phyloP scores from a whole-genome alignment of 768 basidiomycete genomes.

The Galerina marginata region DNA sequence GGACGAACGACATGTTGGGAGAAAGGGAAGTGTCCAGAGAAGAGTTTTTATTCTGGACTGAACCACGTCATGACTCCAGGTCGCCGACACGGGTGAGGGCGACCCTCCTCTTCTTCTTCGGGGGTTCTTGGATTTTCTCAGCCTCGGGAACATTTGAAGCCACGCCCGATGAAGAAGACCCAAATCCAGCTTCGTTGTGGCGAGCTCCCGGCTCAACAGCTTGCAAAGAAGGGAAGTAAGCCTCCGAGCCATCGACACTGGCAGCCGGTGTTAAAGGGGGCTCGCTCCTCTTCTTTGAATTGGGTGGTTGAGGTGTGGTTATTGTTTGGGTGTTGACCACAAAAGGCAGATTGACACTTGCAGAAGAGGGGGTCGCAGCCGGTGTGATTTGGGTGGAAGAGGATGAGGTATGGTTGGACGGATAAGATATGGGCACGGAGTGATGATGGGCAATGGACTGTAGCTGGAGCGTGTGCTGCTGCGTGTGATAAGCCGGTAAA shows the following conservation, averaged over 20 bases:
- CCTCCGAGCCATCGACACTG: slow-evolving; percentile 51
- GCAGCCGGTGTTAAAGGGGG: slow-evolving; percentile 55
- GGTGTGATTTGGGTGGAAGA: slow-evolving; percentile 41
- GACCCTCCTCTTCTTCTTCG: slow-evolving; percentile 88
- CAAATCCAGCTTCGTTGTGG: slow-evolving; percentile 3
- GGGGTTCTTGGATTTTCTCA: slow-evolving; percentile 55
- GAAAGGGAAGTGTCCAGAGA: background rate
- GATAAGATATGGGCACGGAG: slow-evolving; percentile 63
- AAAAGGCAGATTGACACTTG: slow-evolving; percentile 35
- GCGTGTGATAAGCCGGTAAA: slow-evolving; percentile 84
- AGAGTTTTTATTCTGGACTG: background rate
- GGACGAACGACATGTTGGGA: background rate
- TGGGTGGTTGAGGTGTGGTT: slow-evolving; percentile 14
- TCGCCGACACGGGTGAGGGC: slow-evolving; percentile 75
- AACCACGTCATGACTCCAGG: slow-evolving; percentile 34
- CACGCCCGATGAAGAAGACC: slow-evolving; percentile 15
- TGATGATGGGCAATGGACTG: slow-evolving; percentile 90
- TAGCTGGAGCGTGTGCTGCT: slow-evolving; percentile 89
- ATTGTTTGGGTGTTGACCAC: slow-evolving; percentile 14
- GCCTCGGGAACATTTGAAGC: slow-evolving; percentile 21
- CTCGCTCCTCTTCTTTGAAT: slow-evolving; percentile 46
- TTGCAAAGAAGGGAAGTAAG: slow-evolving; percentile 21
- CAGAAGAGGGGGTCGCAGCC: slow-evolving; percentile 39
- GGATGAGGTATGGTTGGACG: slow-evolving; percentile 30
- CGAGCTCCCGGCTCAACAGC: slow-evolving; percentile 20